Conservation (phyloP, 1,139 yeast species). For the Zygoascus meyerae region DNA sequence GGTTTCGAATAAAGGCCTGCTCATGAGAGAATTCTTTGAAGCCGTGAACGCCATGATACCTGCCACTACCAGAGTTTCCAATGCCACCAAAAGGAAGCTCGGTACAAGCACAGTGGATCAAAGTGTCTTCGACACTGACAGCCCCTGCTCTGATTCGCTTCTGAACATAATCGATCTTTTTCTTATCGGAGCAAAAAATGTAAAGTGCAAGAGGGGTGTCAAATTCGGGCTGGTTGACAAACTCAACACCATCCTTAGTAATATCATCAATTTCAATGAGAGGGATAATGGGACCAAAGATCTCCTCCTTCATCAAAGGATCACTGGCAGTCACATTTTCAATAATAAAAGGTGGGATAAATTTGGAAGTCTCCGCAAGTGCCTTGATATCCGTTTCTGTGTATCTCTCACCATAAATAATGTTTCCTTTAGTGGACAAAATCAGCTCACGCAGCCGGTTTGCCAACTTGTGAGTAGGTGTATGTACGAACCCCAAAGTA, state of each 20-base stretch:
- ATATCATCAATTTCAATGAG: conserved; percentile 52
- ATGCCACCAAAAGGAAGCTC: conserved; percentile 89
- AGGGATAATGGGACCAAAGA: conserved; percentile 86
- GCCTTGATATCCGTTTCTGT: not conserved
- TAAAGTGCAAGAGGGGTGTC: conserved; percentile 90
- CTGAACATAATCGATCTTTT: conserved; percentile 49
- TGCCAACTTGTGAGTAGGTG: conserved; percentile 58
- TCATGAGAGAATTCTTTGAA: conserved; percentile 71
- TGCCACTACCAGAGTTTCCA: conserved; percentile 68
- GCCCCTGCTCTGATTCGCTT: conserved; percentile 68
- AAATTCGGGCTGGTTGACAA: conserved; percentile 44
- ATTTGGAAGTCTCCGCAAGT: conserved; percentile 34
- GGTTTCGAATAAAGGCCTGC: conserved; percentile 64
- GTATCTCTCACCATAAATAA: conserved; percentile 23
- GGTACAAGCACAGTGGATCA: conserved; percentile 66
- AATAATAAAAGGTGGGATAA: conserved; percentile 70
- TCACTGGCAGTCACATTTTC: conserved; percentile 57
- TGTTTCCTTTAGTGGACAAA: conserved; percentile 50
- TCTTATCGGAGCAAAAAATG: conserved; percentile 53
- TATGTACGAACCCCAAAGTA: conserved; percentile 48
- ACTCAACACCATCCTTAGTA: conserved; percentile 41
- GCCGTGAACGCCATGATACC: conserved; percentile 72
- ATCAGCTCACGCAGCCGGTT: conserved; percentile 45
- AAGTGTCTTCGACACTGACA: conserved; percentile 61
- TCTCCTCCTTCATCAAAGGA: conserved; percentile 65